Conservation (phyloP, 2,329 filamentous ascomycete genomes). For the Parastagonospora nodorum region DNA sequence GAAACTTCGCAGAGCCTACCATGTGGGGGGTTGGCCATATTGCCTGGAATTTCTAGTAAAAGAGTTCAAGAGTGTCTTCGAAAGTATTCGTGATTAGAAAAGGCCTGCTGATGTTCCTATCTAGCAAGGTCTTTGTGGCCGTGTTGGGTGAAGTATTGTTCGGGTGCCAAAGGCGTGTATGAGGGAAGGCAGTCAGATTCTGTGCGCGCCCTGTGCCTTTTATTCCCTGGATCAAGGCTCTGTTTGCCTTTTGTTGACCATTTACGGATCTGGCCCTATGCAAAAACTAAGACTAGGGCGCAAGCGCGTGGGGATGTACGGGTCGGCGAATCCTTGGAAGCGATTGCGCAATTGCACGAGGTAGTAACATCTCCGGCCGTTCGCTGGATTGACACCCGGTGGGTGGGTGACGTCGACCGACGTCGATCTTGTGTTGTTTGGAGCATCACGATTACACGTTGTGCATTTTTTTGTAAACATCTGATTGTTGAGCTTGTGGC, state of each 20-base stretch:
- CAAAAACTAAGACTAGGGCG: constrained; percentile 23
- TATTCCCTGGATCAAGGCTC: constrained; percentile 9
- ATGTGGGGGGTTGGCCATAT: constrained; percentile 59
- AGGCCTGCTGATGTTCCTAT: not conserved
- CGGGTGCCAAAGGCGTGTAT: not conserved
- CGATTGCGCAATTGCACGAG: constrained; percentile 48
- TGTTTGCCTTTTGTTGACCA: constrained; percentile 13
- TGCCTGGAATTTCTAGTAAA: not conserved
- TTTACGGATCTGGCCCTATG: constrained; percentile 9
- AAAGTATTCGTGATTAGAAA: not conserved
- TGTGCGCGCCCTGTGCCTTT: constrained; percentile 15
- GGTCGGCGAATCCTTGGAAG: constrained; percentile 39
- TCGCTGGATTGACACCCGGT: constrained; percentile 5
- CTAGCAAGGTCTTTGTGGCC: not conserved
- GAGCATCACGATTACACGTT: not conserved
- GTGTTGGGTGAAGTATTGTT: not conserved
- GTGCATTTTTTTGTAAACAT: constrained; percentile 5
- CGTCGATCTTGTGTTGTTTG: constrained; percentile 1
- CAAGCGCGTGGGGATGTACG: constrained; percentile 27
- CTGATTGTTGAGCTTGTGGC: constrained; percentile 15
- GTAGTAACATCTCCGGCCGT: constrained; percentile 20
- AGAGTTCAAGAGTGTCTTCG: too few species aligned
- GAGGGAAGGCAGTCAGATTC: not conserved
- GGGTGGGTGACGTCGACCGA: constrained; percentile 12
- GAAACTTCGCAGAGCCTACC: constrained; percentile 40